Evolutionary conservation across 2,329 filamentous ascomycete species (phyloP).

Genomic region (Diaporthe sp.): DNA sequence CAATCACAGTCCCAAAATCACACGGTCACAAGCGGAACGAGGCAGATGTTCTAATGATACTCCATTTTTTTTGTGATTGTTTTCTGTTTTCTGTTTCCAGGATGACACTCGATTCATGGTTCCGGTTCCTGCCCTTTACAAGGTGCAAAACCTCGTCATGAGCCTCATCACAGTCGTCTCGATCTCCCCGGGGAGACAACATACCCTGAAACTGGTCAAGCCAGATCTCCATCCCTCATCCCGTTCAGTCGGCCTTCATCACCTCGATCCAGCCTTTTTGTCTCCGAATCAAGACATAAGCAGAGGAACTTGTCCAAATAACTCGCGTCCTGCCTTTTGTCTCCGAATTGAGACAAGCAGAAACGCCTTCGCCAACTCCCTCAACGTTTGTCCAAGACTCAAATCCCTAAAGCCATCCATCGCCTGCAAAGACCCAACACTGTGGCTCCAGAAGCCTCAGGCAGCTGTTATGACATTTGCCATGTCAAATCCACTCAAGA

Average conservation of each 20-base stretch:
- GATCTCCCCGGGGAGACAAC: background rate
- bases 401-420: background rate
- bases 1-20: background rate
- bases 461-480: background rate
- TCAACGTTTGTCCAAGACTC: background rate
- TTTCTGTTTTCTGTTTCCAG: background rate
- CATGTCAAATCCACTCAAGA: background rate
- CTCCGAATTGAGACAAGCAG: background rate
- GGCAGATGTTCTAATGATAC: constrained; percentile 1
- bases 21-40: background rate
- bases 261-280: background rate
- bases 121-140: constrained; percentile 20
- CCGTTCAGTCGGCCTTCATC: background rate
- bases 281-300: background rate
- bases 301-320: background rate
- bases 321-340: background rate
- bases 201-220: constrained; percentile 5
- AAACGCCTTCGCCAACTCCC: background rate
- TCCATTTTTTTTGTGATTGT: constrained; percentile 1
- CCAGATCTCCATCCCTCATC: background rate
- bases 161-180: background rate
- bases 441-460: background rate
- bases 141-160: background rate
- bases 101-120: background rate
- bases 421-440: background rate